Conservation (phyloP, 2,329 filamentous ascomycete genomes). For the Colletotrichum eremochloae region DNA sequence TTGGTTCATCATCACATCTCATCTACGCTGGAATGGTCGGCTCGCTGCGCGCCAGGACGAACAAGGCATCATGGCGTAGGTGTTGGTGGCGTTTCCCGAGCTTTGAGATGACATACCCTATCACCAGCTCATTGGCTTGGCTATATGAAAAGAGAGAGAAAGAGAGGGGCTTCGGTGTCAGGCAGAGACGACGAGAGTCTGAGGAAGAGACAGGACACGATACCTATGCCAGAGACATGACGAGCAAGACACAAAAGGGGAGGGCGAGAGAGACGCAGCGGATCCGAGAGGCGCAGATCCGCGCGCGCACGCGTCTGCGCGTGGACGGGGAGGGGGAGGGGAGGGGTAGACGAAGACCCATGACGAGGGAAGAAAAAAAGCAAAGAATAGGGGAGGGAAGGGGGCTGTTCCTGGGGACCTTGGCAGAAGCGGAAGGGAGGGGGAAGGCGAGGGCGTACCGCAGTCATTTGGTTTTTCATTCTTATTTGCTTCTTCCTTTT, state of each 20-base stretch:
- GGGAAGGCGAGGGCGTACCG: background rate
- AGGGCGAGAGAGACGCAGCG: background rate
- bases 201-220: conserved; percentile 26
- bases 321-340: background rate
- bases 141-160: background rate
- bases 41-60: conserved; percentile 23
- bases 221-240: conserved; percentile 11
- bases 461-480: background rate
- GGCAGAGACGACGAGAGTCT: conserved; percentile 23
- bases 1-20: conserved; percentile 22
- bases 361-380: background rate
- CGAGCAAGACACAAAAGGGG: conserved; percentile 5
- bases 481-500: background rate
- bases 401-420: background rate
- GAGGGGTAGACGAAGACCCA: background rate
- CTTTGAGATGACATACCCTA: background rate
- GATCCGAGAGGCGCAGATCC: conserved; percentile 11
- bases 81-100: conserved; percentile 17
- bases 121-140: conserved; percentile 19
- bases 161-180: background rate
- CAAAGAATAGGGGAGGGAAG: conserved; percentile 5
- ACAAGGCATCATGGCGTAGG: conserved; percentile 32
- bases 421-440: background rate
- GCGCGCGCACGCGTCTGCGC: background rate
- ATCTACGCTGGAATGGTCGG: conserved; percentile 25